Evolutionary conservation across 306 rosid genomes (phyloP).

Genomic region (Dalbergia oliveri): DNA sequence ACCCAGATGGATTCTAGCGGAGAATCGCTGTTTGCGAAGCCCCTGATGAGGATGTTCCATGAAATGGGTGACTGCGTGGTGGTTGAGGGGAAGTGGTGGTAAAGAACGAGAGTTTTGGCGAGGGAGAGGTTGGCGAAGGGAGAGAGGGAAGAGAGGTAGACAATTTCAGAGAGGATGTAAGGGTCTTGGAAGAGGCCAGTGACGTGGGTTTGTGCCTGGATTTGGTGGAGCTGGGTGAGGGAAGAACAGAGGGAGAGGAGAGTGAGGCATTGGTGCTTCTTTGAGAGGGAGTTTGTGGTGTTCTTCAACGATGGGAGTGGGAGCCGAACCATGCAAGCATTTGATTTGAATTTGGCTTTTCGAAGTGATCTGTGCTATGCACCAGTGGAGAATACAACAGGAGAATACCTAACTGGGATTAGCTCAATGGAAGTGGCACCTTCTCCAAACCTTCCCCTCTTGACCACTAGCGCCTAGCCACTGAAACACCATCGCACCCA

Average conservation of each 20-base stretch:
- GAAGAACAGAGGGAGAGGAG: slow-evolving; percentile 65
- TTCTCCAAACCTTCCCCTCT: too few species aligned
- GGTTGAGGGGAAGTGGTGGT: slow-evolving; percentile 15
- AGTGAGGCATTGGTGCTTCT: slow-evolving; percentile 63
- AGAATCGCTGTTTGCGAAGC: slow-evolving; percentile 63
- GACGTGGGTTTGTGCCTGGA: slow-evolving; percentile 73
- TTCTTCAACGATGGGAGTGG: slow-evolving; percentile 30
- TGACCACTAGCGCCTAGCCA: too few species aligned
- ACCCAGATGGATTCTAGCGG: slow-evolving; percentile 63
- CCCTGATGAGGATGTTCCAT: slow-evolving; percentile 84
- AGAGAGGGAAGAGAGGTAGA: slow-evolving; percentile 65
- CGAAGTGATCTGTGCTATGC: too few species aligned
- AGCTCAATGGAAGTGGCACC: too few species aligned
- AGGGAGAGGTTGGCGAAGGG: slow-evolving; percentile 60
- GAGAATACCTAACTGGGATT: too few species aligned
- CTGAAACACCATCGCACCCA: too few species aligned
- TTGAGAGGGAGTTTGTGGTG: slow-evolving; percentile 40
- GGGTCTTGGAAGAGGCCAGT: slow-evolving; percentile 64
- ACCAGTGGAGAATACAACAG: too few species aligned
- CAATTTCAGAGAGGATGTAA: slow-evolving; percentile 62
- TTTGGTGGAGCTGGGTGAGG: slow-evolving; percentile 60
- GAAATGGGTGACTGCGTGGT: slow-evolving; percentile 58
- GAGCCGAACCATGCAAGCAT: slow-evolving; percentile 58
- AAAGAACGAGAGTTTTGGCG: slow-evolving; percentile 60
- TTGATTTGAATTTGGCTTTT: background rate